Conservation (phyloP, 306 rosid genomes). For the Pueraria montana region DNA sequence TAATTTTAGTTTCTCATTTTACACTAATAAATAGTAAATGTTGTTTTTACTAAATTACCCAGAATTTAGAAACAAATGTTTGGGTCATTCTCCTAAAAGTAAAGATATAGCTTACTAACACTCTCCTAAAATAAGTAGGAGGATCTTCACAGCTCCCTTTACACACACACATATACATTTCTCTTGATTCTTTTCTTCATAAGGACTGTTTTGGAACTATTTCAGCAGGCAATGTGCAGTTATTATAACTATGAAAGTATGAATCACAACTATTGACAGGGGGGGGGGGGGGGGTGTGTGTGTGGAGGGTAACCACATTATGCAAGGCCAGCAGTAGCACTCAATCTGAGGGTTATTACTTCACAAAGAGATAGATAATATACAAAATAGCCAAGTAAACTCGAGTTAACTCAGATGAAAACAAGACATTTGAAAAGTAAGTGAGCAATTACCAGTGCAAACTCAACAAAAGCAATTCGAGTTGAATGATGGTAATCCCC, state of each 20-base stretch:
- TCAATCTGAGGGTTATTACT: conserved; percentile 11
- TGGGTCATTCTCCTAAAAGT: background rate
- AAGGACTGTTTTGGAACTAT: background rate
- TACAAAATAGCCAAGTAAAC: background rate
- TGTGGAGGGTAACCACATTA: conserved; percentile 22
- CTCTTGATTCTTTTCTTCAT: background rate
- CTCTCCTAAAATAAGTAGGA: background rate
- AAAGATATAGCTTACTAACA: background rate
- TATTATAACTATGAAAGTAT: background rate
- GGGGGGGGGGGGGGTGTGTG: background rate
- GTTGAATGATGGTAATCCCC: conserved; percentile 98
- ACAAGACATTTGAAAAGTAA: conserved; percentile 21
- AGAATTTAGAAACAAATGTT: background rate
- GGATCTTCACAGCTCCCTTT: background rate
- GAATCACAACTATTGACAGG: too few species aligned
- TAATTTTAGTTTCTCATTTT: background rate
- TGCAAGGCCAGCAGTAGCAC: conserved; percentile 25
- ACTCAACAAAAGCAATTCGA: conserved; percentile 97
- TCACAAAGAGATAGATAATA: conserved; percentile 17
- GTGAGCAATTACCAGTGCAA: conserved; percentile 68
- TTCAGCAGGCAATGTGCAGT: conserved; percentile 7
- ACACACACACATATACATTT: background rate
- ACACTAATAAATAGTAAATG: background rate
- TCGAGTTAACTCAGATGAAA: conserved; percentile 25
- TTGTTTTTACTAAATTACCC: background rate